Evolutionary conservation across 129 eudicot genomes (phyloP).

Genomic region (Flaveria brownii): DNA sequence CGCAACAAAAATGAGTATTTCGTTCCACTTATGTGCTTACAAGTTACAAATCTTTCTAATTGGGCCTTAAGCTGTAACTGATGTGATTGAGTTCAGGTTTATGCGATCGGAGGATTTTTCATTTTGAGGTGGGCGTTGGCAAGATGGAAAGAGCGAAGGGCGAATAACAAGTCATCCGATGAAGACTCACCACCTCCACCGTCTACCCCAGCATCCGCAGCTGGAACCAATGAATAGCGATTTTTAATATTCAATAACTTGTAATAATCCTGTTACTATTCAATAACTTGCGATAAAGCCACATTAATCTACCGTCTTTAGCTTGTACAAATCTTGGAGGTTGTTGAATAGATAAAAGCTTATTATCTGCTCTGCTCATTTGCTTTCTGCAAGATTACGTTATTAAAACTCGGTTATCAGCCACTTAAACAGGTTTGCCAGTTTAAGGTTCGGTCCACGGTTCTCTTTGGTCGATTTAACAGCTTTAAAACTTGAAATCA

Average conservation of each 20-base stretch:
- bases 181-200: conserved; percentile 41
- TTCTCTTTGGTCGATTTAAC: no score
- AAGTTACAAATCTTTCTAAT: not conserved
- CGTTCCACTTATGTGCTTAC: no score
- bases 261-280: no score
- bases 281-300: not conserved
- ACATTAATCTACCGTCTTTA: conserved; percentile 8
- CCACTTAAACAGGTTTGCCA: no score
- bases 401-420: no score
- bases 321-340: conserved; percentile 14
- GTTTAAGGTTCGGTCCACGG: no score
- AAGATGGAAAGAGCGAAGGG: conserved; percentile 52
- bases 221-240: conserved; percentile 18
- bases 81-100: conserved; percentile 50
- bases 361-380: not conserved
- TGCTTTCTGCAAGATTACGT: no score
- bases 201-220: not conserved
- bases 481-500: no score
- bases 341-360: not conserved
- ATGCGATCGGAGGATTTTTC: conserved; percentile 86
- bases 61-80: not conserved
- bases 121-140: conserved; percentile 75
- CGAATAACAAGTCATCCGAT: conserved; percentile 42
- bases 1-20: no score
- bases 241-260: not conserved